Conservation (phyloP, 2,329 filamentous ascomycete genomes). For the Pseudocercospora eumusae region DNA sequence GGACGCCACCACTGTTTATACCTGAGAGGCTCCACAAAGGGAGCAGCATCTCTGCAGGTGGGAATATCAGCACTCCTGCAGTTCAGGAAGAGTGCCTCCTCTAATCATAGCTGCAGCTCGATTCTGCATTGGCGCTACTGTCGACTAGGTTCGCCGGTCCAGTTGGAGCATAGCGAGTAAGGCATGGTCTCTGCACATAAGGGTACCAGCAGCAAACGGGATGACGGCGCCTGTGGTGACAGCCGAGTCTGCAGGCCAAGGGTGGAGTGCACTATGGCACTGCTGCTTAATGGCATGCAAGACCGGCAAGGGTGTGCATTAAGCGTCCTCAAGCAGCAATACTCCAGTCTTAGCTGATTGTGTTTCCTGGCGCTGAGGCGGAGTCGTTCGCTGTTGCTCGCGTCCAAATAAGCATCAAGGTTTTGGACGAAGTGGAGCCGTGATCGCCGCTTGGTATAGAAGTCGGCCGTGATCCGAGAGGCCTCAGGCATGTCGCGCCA, state of each 20-base stretch:
- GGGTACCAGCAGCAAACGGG: constrained; percentile 2
- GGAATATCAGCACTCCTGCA: not conserved
- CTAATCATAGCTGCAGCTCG: constrained; percentile 9
- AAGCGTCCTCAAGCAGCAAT: constrained; percentile 5
- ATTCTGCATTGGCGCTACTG: constrained; percentile 6
- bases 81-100: not conserved
- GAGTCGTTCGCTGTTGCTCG: constrained; percentile 2
- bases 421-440: not conserved
- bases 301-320: not conserved
- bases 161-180: constrained; percentile 7
- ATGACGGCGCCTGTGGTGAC: constrained; percentile 8
- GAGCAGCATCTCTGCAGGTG: not conserved
- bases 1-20: constrained; percentile 5
- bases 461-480: constrained; percentile 2
- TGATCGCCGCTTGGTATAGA: not conserved
- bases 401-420: constrained; percentile 6
- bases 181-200: not conserved
- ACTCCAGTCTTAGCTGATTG: not conserved
- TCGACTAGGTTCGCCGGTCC: constrained; percentile 5
- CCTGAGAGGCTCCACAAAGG: constrained; percentile 1
- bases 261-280: constrained; percentile 2
- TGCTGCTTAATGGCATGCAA: constrained; percentile 3
- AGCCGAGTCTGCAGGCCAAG: not conserved
- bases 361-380: not conserved
- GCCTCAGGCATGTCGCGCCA: not conserved